phyloP scores from a whole-genome alignment of 2,329 filamentous ascomycete species.

The Dactylonectria estremocensis region DNA sequence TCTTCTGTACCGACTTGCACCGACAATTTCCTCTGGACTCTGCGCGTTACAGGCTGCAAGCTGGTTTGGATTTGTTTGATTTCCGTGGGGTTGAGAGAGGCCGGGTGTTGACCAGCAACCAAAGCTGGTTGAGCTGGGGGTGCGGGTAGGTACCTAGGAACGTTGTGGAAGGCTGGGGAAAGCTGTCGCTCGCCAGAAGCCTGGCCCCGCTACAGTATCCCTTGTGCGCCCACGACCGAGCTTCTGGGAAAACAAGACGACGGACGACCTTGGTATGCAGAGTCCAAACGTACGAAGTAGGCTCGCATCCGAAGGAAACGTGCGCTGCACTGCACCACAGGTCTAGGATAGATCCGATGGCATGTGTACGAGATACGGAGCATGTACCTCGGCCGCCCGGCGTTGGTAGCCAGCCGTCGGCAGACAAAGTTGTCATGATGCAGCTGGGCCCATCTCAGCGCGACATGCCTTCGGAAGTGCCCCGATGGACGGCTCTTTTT shows the following conservation, averaged over 20 bases:
- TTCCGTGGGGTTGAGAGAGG: slow-evolving; percentile 27
- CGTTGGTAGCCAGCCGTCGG: not conserved
- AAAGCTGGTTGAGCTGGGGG: slow-evolving; percentile 31
- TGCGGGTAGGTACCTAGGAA: slow-evolving; percentile 21
- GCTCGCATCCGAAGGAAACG: slow-evolving; percentile 40
- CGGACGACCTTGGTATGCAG: slow-evolving; percentile 12
- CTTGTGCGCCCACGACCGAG: slow-evolving; percentile 14
- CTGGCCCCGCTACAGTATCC: slow-evolving; percentile 13
- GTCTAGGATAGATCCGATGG: slow-evolving; percentile 23
- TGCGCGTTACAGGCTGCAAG: slow-evolving; percentile 13
- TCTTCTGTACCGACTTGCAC: slow-evolving; percentile 13
- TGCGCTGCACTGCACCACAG: slow-evolving; percentile 9
- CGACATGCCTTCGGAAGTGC: slow-evolving; percentile 4
- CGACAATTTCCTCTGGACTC: slow-evolving; percentile 25
- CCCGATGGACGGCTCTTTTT: not conserved
- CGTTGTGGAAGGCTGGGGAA: slow-evolving; percentile 24
- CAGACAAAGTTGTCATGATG: slow-evolving; percentile 17
- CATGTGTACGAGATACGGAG: not conserved
- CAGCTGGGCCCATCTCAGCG: slow-evolving; percentile 7
- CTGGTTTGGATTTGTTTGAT: slow-evolving; percentile 6
- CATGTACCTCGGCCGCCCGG: slow-evolving; percentile 1
- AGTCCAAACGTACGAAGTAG: slow-evolving; percentile 22
- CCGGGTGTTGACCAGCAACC: slow-evolving; percentile 24
- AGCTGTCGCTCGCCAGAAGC: not conserved
- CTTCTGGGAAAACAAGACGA: slow-evolving; percentile 28